Evolutionary conservation across 2,329 filamentous ascomycete species (phyloP).

Genomic region (Aspergillus brasiliensis): DNA sequence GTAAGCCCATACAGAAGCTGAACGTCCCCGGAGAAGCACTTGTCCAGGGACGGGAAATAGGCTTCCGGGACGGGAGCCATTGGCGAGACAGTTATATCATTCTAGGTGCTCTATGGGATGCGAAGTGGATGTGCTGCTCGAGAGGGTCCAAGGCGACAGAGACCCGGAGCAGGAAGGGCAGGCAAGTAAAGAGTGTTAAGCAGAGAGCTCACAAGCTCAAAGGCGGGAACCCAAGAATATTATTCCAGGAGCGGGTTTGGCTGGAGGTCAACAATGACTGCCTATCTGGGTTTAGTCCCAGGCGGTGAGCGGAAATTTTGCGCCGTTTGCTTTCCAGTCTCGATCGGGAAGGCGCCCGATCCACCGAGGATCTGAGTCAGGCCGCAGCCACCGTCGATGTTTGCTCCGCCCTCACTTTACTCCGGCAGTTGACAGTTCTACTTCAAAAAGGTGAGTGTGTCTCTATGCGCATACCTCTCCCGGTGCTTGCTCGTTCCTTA

Average conservation of each 20-base stretch:
- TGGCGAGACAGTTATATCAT: conserved; percentile 46
- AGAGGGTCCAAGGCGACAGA: conserved; percentile 4
- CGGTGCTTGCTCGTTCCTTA: not conserved
- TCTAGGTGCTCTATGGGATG: conserved; percentile 27
- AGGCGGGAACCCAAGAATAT: conserved; percentile 30
- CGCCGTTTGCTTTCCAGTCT: conserved; percentile 16
- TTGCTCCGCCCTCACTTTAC: not conserved
- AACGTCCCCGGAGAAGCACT: conserved; percentile 78
- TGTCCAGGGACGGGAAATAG: conserved; percentile 83
- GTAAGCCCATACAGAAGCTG: conserved; percentile 67
- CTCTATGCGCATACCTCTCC: not conserved
- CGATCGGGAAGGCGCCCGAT: not conserved
- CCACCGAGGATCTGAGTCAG: conserved; percentile 2
- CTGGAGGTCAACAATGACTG: conserved; percentile 41
- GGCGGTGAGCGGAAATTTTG: conserved; percentile 33
- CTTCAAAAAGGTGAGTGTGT: not conserved
- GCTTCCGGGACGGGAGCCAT: conserved; percentile 73
- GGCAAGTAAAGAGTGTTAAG: conserved; percentile 9
- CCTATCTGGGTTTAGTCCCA: conserved; percentile 40
- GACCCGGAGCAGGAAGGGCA: not conserved
- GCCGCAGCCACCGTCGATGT: not conserved
- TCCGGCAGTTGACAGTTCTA: not conserved
- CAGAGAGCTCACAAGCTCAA: conserved; percentile 23
- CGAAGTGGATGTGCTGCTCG: conserved; percentile 8
- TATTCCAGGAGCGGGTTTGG: conserved; percentile 30